Conservation (phyloP, 371 early-diverging fungal species). For the Rhizomucor miehei region DNA sequence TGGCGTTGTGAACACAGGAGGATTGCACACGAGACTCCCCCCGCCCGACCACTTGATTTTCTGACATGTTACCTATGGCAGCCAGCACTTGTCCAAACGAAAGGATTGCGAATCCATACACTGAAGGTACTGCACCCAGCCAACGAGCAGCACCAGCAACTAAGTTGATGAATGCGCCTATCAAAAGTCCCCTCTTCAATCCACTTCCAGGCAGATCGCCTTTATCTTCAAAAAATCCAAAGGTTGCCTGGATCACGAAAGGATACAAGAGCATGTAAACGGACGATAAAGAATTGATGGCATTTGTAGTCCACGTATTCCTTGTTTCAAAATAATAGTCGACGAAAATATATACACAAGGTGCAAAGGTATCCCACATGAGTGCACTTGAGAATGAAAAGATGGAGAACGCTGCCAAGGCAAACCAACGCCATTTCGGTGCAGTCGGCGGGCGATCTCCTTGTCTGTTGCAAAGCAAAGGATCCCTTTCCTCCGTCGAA, state of each 20-base stretch:
- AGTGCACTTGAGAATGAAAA: conserved; percentile 44
- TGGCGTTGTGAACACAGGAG: neutral
- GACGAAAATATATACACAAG: conserved; percentile 48
- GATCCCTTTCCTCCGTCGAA: too few relatives aligned
- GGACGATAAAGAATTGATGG: conserved; percentile 44
- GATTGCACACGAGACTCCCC: too few relatives aligned
- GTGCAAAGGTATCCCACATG: conserved; percentile 59
- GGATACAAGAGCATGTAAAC: conserved; percentile 54
- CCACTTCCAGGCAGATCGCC: conserved; percentile 28
- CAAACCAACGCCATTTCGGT: conserved; percentile 31
- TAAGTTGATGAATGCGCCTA: conserved; percentile 46
- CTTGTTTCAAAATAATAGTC: conserved; percentile 36
- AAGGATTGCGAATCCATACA: conserved; percentile 26
- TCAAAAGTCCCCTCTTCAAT: conserved; percentile 37
- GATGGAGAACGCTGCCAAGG: conserved; percentile 39
- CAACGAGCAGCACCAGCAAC: conserved; percentile 39
- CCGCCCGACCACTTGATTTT: too few relatives aligned
- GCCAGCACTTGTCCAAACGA: conserved; percentile 51
- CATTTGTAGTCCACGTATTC: conserved; percentile 28
- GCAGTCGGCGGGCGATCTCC: too few relatives aligned
- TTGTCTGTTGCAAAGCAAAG: too few relatives aligned
- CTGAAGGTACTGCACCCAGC: conserved; percentile 37
- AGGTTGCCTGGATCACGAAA: conserved; percentile 40
- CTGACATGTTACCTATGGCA: conserved; percentile 31
- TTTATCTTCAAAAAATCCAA: conserved; percentile 41